These are phyloP conservation scores for Taiozyma onychis DNA, from an alignment of 1,139 yeast genomes.

Conservation along the genomic window DNA sequence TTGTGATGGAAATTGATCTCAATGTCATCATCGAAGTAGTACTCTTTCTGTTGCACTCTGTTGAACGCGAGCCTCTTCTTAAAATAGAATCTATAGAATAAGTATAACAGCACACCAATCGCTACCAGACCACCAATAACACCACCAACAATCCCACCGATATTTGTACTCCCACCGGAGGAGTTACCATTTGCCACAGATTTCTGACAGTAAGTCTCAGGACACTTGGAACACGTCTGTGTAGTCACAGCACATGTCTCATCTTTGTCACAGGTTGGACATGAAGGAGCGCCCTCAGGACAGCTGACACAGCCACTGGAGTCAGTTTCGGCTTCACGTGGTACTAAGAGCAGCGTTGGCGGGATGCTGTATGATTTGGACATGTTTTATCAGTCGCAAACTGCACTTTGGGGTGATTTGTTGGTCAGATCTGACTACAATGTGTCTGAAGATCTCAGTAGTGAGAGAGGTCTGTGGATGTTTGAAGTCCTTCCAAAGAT, in stretches of 20 bases:
- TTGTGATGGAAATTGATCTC: constrained; percentile 22
- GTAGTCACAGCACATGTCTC: constrained; percentile 47
- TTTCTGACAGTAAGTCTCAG: constrained; percentile 44
- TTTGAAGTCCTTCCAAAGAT: too few relatives aligned
- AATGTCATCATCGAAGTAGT: constrained; percentile 28
- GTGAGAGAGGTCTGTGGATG: too few relatives aligned
- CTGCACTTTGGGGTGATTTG: background rate
- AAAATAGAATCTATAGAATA: constrained; percentile 35
- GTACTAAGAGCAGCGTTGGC: background rate
- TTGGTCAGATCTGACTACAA: background rate
- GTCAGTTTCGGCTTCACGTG: constrained; percentile 16
- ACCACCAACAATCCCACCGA: constrained; percentile 42
- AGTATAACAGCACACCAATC: constrained; percentile 31
- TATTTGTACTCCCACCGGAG: constrained; percentile 6
- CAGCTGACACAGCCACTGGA: constrained; percentile 47
- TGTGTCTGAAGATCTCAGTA: too few relatives aligned
- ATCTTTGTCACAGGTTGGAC: constrained; percentile 51
- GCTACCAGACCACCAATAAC: constrained; percentile 63
- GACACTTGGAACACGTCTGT: constrained; percentile 53
- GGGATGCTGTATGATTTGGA: background rate
- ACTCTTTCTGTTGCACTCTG: constrained; percentile 23
- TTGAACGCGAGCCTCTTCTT: constrained; percentile 25
- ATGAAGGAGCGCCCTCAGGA: constrained; percentile 30
- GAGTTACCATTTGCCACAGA: constrained; percentile 15
- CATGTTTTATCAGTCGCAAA: background rate